Evolutionary conservation across 2,329 filamentous ascomycete genomes (phyloP).

Genomic region (Colletotrichum cuscutae): DNA sequence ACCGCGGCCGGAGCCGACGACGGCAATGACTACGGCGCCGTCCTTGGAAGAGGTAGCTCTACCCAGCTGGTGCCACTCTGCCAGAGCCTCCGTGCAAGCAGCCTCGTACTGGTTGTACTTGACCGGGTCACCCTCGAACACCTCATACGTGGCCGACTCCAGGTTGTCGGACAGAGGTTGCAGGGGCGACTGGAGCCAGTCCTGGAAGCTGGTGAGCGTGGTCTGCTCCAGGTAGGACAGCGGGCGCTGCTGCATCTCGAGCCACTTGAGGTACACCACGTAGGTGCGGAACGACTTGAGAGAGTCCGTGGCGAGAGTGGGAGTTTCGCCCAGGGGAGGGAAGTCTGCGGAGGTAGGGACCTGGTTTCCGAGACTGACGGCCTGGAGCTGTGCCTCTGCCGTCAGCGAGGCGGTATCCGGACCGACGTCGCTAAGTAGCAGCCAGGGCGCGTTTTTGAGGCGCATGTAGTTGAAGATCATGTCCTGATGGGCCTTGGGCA

Average conservation of each 20-base stretch:
- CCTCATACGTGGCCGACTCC: constrained; percentile 97
- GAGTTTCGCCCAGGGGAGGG: constrained; percentile 77
- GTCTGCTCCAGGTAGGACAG: constrained; percentile 61
- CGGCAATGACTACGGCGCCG: constrained; percentile 83
- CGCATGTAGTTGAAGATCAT: constrained; percentile 72
- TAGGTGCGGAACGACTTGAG: constrained; percentile 52
- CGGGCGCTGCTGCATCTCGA: constrained; percentile 84
- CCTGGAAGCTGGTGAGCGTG: constrained; percentile 75
- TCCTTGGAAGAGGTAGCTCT: constrained; percentile 79
- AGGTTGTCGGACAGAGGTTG: constrained; percentile 96
- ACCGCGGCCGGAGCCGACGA: constrained; percentile 92
- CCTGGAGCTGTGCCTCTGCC: constrained; percentile 25
- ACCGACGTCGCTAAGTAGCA: constrained; percentile 72
- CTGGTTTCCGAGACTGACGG: constrained; percentile 39
- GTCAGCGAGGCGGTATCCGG: constrained; percentile 47
- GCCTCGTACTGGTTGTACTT: constrained; percentile 97
- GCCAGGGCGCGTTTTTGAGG: constrained; percentile 70
- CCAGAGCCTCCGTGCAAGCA: constrained; percentile 82
- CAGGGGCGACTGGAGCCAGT: constrained; percentile 94
- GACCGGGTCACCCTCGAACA: constrained; percentile 97
- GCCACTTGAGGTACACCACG: constrained; percentile 83
- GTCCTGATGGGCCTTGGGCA: constrained; percentile 69
- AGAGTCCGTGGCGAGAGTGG: constrained; percentile 21
- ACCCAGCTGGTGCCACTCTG: constrained; percentile 78
- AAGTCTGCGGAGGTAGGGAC: constrained; percentile 63